phyloP scores from a whole-genome alignment of 164 flowering plant genomes.

The Vitis riparia region DNA sequence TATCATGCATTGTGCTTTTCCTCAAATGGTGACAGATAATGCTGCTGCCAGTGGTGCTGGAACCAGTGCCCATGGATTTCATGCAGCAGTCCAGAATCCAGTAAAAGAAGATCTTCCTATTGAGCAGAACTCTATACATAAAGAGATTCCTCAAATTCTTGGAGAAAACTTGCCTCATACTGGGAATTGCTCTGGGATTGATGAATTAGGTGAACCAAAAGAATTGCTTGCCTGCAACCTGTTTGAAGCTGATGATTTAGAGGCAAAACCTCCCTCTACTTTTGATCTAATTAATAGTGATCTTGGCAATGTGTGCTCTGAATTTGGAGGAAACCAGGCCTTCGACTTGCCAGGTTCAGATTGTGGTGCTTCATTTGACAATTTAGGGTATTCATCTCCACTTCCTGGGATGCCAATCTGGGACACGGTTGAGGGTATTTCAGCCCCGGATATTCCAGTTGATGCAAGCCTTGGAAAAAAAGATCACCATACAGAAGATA shows the following conservation, averaged over 20 bases:
- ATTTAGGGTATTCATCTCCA: constrained; percentile 51
- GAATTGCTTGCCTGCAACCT: constrained; percentile 26
- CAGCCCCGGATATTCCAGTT: constrained; percentile 39
- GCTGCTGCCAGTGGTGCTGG: constrained; percentile 14
- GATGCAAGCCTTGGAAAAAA: constrained; percentile 25
- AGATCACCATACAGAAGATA: constrained; percentile 17
- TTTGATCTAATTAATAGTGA: constrained; percentile 28
- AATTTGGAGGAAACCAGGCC: constrained; percentile 36
- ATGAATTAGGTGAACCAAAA: constrained; percentile 28
- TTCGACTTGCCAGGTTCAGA: constrained; percentile 43
- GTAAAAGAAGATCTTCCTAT: constrained; percentile 29
- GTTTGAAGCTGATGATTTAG: constrained; percentile 33
- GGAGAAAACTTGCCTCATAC: constrained; percentile 27
- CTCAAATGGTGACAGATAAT: constrained; percentile 27
- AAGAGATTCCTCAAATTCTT: constrained; percentile 29
- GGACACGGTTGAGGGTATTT: constrained; percentile 39
- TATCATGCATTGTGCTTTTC: constrained; percentile 37
- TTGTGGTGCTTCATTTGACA: constrained; percentile 44
- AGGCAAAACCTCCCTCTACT: constrained; percentile 17
- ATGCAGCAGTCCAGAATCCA: constrained; percentile 16
- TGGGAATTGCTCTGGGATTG: constrained; percentile 24
- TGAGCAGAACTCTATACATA: constrained; percentile 26
- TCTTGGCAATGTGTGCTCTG: constrained; percentile 23
- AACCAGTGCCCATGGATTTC: constrained; percentile 20
- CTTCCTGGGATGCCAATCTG: constrained; percentile 48